Evolutionary conservation across 257 asterid species (phyloP), one percentile per base, ranked within the genome.

Genomic region (Eucommia ulmoides): DNA sequence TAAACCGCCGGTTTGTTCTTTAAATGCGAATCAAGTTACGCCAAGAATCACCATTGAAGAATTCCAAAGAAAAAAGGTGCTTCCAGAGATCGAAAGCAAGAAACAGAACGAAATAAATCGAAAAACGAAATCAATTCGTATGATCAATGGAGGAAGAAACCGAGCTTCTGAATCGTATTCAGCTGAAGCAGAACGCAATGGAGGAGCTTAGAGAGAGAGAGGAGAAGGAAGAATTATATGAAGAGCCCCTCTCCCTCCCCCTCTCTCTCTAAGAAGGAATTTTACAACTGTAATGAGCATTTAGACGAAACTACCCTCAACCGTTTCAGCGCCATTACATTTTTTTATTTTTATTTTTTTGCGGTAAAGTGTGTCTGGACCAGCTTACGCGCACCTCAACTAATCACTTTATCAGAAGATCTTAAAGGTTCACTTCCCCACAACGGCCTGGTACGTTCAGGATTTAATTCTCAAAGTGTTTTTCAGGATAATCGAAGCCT

Each of bases 11-110:
- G 23, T 3, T 54, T 49, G 50, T 49, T 51, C 45, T 45, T 51
- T 26, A 18, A 76, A 68, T 45, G 77, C 51, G 42, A 51, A 44
- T 24, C 33, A 58, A 61, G 60, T 19, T 45, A 55, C 64, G 67
- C 21, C 33, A 56, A 33, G 71, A 63, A 69, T 56, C 60, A 53
- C 49, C 54, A 55, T 46, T 56, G 47, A 33, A 60, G 47, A 51
- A 52, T 60, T 44, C 25, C 45, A 74, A 70, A 33, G 64, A 19
- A 65, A 68, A 70, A 59, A 79, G 72, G 57, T 68, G 58, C 17
- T 62, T 57, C 49, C 19, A n/a, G 42, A 22, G 24, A 56, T 10
- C 45, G 54, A 56, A 58, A 58, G 20, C 50, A 54, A 49, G 50
- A 60, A 46, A 62, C 55, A 54, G 42, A 8, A 22, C 25, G 68